Base-by-base conservation (phyloP, 176 grass and related monocot species). In the Musa schizocarpa region DNA sequence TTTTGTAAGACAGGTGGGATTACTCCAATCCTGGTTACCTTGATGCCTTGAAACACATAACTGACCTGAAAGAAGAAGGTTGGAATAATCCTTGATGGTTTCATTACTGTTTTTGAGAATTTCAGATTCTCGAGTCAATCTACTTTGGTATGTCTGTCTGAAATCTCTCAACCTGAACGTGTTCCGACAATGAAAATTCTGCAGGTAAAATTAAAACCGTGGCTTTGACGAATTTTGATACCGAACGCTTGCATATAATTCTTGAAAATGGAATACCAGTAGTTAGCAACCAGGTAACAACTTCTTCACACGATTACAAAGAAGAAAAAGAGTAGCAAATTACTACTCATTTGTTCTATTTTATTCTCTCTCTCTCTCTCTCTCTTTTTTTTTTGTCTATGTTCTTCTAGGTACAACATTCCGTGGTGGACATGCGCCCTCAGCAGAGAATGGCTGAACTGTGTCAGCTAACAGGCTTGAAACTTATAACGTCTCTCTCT, bases 1-100 rank as follows among this genome's bases (percentile, higher is more conserved):
- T 21, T 56, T 74, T 25, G 0, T 74, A 56, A 73, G n/a, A 85
- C 68, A 98, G 94, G 94, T 93, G 94, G 94, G 94, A 98, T 83
- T 98, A 98, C 54, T 82, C 90, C 69, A 98, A 98, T 85, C 77
- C 77, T 61, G 94, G 90, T 77, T 98, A 98, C 77, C 79, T 98
- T n/a, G 90, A 98, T 80, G 94, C 94, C 27, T 80, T 98, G 11
- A 93, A 93, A 75, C 90, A 98, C 73, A 78, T 98, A 24, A 87
- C 90, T 69, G 94, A 98, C 80, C 82, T 98, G 64, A 98, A 98
- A 68, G 94, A 93, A 73, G 88, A 98, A 86, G 94, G 90, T 98
- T 61, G 65, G 56, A 74, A 77, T 79, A 3, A 70, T 58, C 68
- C 24, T 81, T 73, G 2, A 78, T 65, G 50, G 17, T 74, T 84